phyloP scores from a whole-genome alignment of 1,284 basidiomycete genomes.

The Stygiomarasmius scandens region DNA sequence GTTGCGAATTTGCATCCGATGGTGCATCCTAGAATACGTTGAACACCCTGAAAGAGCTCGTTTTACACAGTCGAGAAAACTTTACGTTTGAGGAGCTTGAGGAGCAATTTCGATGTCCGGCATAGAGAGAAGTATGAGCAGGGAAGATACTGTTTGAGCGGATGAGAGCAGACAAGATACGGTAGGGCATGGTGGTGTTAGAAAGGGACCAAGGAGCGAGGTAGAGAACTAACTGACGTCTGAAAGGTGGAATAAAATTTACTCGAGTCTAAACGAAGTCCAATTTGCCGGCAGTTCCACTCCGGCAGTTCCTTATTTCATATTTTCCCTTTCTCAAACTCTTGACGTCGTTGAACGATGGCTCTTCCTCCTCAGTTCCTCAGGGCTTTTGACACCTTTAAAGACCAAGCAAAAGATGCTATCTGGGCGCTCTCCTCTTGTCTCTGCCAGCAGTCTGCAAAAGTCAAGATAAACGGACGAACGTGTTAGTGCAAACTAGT shows the following conservation, averaged over 20 bases:
- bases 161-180: background rate
- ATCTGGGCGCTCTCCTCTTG: constrained; percentile 79
- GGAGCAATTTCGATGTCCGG: background rate
- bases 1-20: background rate
- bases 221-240: too few relatives aligned
- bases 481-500: constrained; percentile 63
- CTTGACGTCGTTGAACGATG: constrained; percentile 28
- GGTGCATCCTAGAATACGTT: background rate
- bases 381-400: constrained; percentile 61
- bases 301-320: background rate
- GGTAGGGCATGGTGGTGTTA: background rate
- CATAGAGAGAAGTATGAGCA: background rate
- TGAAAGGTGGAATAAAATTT: too few relatives aligned
- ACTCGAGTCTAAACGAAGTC: too few relatives aligned
- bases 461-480: constrained; percentile 91
- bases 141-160: background rate
- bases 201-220: background rate
- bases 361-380: constrained; percentile 37
- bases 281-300: too few relatives aligned
- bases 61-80: background rate
- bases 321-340: background rate
- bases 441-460: constrained; percentile 78
- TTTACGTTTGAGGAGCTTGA: constrained; percentile 1
- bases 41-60: background rate
- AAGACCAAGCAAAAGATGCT: constrained; percentile 78